Percentiles rank a stretch among this genome's conserved stretches.
These are phyloP conservation scores for Arthrobotrys sinensis DNA, from an alignment of 2,329 filamentous ascomycete genomes.

Conservation along the genomic window DNA sequence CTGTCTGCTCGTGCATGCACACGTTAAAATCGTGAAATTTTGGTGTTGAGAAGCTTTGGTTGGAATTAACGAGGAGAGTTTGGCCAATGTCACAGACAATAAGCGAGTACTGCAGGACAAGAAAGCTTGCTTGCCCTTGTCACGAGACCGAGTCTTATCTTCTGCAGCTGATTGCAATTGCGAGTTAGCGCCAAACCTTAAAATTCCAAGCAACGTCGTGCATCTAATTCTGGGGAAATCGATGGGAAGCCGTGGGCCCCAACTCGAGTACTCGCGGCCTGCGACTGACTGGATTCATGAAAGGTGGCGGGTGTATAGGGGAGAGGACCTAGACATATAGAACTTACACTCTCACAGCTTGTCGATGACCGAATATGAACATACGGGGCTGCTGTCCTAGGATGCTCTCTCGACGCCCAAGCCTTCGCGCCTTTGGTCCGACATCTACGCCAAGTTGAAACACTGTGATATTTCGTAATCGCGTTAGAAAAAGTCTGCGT, in stretches of 20 bases:
- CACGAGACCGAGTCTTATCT: conserved; percentile 9
- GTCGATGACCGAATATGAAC: too few relatives aligned
- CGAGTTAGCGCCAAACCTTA: conserved; percentile 22
- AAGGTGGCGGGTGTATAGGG: too few relatives aligned
- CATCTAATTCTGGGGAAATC: conserved; percentile 4
- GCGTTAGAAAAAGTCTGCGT: conserved; percentile 50
- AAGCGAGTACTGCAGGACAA: conserved; percentile 22
- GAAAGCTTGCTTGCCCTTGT: conserved; percentile 14
- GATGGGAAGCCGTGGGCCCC: background rate
- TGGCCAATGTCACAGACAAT: background rate
- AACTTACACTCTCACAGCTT: too few relatives aligned
- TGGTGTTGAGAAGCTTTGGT: too few relatives aligned
- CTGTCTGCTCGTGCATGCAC: too few relatives aligned
- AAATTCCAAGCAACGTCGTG: conserved; percentile 1
- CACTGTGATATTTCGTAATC: conserved; percentile 42
- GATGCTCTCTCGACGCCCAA: too few relatives aligned
- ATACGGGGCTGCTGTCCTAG: too few relatives aligned
- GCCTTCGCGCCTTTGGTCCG: background rate
- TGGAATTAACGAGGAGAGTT: too few relatives aligned
- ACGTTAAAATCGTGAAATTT: too few relatives aligned
- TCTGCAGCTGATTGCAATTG: background rate
- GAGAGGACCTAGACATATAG: too few relatives aligned
- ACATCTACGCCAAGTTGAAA: background rate
- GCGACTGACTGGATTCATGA: too few relatives aligned
- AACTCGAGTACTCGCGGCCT: too few relatives aligned